Percentiles rank a stretch among this genome's conserved stretches.
Conservation (phyloP, 768 basidiomycete species). For the Trametes punicea region DNA sequence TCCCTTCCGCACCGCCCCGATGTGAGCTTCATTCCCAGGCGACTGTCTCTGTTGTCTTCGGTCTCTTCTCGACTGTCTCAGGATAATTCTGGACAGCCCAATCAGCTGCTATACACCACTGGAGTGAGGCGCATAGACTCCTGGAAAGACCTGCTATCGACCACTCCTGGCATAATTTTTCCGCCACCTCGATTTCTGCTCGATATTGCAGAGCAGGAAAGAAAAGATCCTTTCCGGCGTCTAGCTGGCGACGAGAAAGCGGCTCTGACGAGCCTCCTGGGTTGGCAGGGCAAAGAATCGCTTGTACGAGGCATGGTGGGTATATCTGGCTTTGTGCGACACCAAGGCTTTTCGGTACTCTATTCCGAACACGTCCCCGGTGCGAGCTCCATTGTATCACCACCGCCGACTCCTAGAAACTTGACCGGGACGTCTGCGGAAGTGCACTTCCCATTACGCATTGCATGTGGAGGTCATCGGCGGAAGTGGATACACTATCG, state of each 20-base stretch:
- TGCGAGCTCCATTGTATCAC: constrained; percentile 10
- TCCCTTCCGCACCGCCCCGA: constrained; percentile 31
- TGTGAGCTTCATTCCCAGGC: constrained; percentile 14
- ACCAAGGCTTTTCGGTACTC: constrained; percentile 54
- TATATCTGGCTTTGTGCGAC: constrained; percentile 49
- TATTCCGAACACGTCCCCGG: constrained; percentile 39
- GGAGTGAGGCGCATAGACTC: constrained; percentile 42
- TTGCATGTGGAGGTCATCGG: constrained; percentile 43
- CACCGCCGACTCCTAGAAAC: constrained; percentile 17
- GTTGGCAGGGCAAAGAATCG: constrained; percentile 53
- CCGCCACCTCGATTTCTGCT: constrained; percentile 46
- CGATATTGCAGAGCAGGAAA: constrained; percentile 51
- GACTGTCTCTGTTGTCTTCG: constrained; percentile 17
- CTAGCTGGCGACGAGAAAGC: constrained; percentile 57
- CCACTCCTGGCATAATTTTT: constrained; percentile 49
- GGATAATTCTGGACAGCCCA: background rate
- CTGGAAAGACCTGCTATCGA: constrained; percentile 43
- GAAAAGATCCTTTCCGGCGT: constrained; percentile 33
- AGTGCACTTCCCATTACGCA: constrained; percentile 14
- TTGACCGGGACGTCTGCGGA: constrained; percentile 15
- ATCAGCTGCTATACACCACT: constrained; percentile 33
- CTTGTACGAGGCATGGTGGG: constrained; percentile 44
- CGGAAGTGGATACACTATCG: constrained; percentile 45
- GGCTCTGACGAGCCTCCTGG: constrained; percentile 50
- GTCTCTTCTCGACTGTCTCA: constrained; percentile 10